A percentile compares a stretch with the other conserved stretches of the same genome.
Conservation (phyloP, 352 stramenopile species). For the Phytopythium kandeliae region DNA sequence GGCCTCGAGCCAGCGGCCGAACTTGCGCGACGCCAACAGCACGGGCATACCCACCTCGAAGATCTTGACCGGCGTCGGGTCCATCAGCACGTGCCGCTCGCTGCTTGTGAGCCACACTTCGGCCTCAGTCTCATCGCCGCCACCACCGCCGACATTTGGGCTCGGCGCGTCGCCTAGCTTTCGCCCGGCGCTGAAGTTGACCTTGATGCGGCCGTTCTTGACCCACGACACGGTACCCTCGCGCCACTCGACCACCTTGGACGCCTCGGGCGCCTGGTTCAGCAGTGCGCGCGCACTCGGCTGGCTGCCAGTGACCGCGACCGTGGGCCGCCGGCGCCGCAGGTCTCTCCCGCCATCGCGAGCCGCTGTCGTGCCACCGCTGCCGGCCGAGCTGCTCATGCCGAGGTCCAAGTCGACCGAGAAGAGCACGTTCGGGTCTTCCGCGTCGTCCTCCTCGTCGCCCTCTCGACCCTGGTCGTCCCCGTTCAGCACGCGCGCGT, state of each 20-base stretch:
- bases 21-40: slow-evolving; percentile 42
- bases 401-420: slow-evolving; percentile 22
- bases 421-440: slow-evolving; percentile 24
- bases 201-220: slow-evolving; percentile 46
- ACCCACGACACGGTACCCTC: slow-evolving; percentile 57
- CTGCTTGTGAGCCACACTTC: slow-evolving; percentile 41
- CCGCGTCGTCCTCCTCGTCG: background rate
- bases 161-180: slow-evolving; percentile 18
- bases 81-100: slow-evolving; percentile 39
- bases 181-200: slow-evolving; percentile 42
- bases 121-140: slow-evolving; percentile 3
- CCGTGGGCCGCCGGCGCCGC: slow-evolving; percentile 9
- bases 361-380: background rate
- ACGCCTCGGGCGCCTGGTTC: background rate
- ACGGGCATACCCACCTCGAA: slow-evolving; percentile 45
- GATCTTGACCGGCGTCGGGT: slow-evolving; percentile 38
- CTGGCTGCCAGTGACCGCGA: background rate
- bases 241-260: slow-evolving; percentile 32
- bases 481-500: background rate
- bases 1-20: slow-evolving; percentile 43
- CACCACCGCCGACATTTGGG: background rate
- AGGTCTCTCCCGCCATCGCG: slow-evolving; percentile 3
- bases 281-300: background rate
- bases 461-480: slow-evolving; percentile 2
- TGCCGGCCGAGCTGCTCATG: background rate